A percentile compares a stretch with the other conserved stretches of the same genome.
Conservation (phyloP, 352 stramenopile species). For the Phytophthora constricta region DNA sequence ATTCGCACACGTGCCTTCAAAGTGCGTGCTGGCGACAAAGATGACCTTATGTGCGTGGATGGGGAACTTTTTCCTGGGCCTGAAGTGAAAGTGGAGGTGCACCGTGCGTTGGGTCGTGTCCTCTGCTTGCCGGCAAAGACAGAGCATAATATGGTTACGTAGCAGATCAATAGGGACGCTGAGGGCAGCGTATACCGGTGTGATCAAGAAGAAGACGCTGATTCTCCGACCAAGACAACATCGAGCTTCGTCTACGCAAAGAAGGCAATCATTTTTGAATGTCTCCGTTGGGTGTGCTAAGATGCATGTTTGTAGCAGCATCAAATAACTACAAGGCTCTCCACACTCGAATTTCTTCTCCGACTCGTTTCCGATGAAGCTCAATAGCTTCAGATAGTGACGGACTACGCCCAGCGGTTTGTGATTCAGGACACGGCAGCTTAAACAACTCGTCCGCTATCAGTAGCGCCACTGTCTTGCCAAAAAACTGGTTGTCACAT, state of each 20-base stretch:
- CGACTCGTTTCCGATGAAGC: conserved; percentile 12
- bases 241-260: not conserved
- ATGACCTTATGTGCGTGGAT: conserved; percentile 67
- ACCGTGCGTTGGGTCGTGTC: conserved; percentile 53
- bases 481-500: conserved; percentile 42
- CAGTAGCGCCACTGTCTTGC: conserved; percentile 24
- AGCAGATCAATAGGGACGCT: conserved; percentile 15
- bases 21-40: conserved; percentile 32
- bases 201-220: no score
- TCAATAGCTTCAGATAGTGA: conserved; percentile 9
- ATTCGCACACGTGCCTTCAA: conserved; percentile 72
- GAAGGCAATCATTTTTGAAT: not conserved
- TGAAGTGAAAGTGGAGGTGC: conserved; percentile 54
- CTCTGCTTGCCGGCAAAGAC: conserved; percentile 38
- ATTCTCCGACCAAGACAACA: not conserved
- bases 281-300: no score
- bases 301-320: not conserved
- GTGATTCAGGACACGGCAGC: conserved; percentile 8
- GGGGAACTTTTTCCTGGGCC: conserved; percentile 61
- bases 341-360: conserved; percentile 23
- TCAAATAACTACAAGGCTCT: not conserved
- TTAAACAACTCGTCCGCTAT: conserved; percentile 35
- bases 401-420: not conserved
- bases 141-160: not conserved
- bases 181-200: not conserved